Percentiles rank a stretch among this genome's conserved stretches.
These are phyloP conservation scores for Colletotrichum karsti DNA, from an alignment of 2,329 filamentous ascomycete genomes.

Conservation along the genomic window DNA sequence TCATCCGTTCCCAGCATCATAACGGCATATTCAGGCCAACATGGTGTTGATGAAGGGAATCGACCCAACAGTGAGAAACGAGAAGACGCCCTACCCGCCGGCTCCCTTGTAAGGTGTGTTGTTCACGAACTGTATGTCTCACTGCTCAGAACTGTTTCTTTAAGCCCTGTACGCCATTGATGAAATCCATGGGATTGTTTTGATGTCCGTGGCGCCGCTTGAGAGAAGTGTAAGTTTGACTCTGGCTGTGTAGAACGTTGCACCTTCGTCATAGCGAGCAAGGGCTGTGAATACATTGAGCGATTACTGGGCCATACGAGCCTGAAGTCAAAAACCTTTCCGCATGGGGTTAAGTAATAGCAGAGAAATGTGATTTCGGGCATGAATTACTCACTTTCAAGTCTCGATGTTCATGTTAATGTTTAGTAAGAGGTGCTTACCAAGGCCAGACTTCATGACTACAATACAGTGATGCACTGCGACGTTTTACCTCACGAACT, in stretches of 20 bases:
- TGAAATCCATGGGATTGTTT: background rate
- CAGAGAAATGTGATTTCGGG: too few relatives aligned
- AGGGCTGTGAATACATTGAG: background rate
- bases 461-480: background rate
- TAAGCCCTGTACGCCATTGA: background rate
- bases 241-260: background rate
- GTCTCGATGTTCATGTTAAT: background rate
- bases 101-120: background rate
- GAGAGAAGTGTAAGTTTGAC: background rate
- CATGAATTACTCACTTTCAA: background rate
- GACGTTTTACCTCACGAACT: background rate
- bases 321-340: too few relatives aligned
- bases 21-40: background rate
- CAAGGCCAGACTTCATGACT: background rate
- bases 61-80: background rate
- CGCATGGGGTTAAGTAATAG: too few relatives aligned
- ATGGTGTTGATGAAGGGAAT: background rate
- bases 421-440: too few relatives aligned
- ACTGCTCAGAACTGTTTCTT: background rate
- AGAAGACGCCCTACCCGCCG: conserved; percentile 15
- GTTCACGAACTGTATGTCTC: background rate
- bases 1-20: conserved; percentile 7
- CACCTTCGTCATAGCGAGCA: background rate
- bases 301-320: too few relatives aligned
- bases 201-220: background rate